A percentile compares a stretch with the other conserved stretches of the same genome.
Evolutionary conservation across 768 basidiomycete genomes (phyloP).

Genomic region (Boletus subcaerulescens): DNA sequence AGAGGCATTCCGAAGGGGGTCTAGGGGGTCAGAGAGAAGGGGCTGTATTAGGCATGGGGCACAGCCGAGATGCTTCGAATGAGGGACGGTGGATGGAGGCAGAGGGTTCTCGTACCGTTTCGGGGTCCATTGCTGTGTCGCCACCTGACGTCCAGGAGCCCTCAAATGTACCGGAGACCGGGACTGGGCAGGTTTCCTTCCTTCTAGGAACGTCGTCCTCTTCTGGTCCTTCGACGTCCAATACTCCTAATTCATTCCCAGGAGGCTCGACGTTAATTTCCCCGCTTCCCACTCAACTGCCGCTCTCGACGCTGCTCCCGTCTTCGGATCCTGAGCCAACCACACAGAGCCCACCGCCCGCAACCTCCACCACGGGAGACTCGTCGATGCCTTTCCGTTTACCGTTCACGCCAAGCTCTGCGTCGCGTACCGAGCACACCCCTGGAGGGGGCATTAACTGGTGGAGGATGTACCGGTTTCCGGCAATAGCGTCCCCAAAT

Average conservation of each 20-base stretch:
- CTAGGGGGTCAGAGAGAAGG: constrained; percentile 8
- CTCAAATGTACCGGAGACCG: constrained; percentile 23
- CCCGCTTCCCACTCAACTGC: constrained; percentile 1
- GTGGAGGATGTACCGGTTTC: constrained; percentile 85
- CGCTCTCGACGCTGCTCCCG: constrained; percentile 3
- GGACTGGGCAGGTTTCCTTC: constrained; percentile 5
- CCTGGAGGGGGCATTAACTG: constrained; percentile 60
- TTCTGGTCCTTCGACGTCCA: constrained; percentile 6
- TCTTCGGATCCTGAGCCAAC: background rate
- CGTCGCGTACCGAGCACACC: constrained; percentile 36
- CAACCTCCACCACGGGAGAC: constrained; percentile 11
- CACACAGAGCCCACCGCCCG: background rate
- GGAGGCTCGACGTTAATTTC: constrained; percentile 1
- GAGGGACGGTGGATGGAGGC: constrained; percentile 17
- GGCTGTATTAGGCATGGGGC: constrained; percentile 14
- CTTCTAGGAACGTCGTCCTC: constrained; percentile 15
- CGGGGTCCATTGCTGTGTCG: constrained; percentile 20
- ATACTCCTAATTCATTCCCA: constrained; percentile 3
- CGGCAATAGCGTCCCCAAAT: constrained; percentile 51
- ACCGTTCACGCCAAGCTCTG: constrained; percentile 28
- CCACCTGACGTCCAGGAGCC: constrained; percentile 14
- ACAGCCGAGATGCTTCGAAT: constrained; percentile 21
- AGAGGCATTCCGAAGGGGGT: background rate
- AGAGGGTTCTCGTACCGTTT: constrained; percentile 22
- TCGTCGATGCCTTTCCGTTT: constrained; percentile 31